Base-by-base conservation (phyloP, 176 grass and related monocot species). In the Aegilops sharonensis region DNA sequence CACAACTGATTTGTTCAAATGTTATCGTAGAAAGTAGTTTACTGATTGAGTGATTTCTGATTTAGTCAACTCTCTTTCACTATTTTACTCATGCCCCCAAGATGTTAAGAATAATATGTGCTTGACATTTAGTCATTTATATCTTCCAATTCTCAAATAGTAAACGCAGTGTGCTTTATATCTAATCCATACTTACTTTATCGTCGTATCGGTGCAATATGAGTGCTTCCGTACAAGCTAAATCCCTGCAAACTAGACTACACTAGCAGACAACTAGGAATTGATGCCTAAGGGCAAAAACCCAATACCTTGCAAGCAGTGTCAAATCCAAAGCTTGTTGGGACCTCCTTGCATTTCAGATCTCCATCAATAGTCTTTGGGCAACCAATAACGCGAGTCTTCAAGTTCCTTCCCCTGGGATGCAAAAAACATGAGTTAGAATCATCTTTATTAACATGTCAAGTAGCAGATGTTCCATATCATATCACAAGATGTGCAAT, bases 351-450 rank as follows among this genome's bases (percentile, higher is more conserved):
- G 81, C 90, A 87, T 90, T 99, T 99, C 15, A 99, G 77, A 90
- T 99, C 97, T 63, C 97, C 97, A 80, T 99, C 97, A 11, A 99
- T 99, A 37, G 94, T 99, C 90, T 99, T 99, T 24, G 97, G 97
- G 48, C 97, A 99, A 78, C 97, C 97, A 93, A 99, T 99, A 64
- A 97, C 94, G 77, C 77, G 85, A 59, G 94, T 94, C 85, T 99
- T 99, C 80, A 96, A 50, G 66, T 93, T 99, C 89, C 69, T 94
- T 87, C 78, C 74, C 89, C 97, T 99, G 78, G 36, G 8, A 85
- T 87, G 64, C 4, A 57, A 87, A 87, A 57, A 25, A 40, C 4
- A 40, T 2, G 5, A 72, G 8, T 77, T 54, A 82, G 72, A 83
- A 77, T 15, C 67, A 50, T 82, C 9, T 85, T 42, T 68, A 48